These are phyloP conservation scores for Plenodomus lindquistii DNA, from an alignment of 2,329 filamentous ascomycete species.

Conservation along the genomic window DNA sequence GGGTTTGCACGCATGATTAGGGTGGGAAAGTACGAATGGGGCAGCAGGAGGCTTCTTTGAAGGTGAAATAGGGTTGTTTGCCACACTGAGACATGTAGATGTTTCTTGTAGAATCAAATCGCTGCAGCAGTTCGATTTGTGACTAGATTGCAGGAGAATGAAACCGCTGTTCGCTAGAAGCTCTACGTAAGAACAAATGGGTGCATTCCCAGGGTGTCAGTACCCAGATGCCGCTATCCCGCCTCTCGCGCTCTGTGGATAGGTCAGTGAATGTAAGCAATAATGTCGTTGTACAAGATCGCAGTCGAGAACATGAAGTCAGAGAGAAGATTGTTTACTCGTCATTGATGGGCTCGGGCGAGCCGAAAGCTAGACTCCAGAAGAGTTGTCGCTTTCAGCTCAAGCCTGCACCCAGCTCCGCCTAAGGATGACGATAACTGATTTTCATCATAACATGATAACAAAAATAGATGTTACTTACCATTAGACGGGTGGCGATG, in stretches of 20 bases:
- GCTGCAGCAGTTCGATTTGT: too few species aligned
- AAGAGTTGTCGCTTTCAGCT: slow-evolving; percentile 24
- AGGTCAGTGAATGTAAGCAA: background rate
- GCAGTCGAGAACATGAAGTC: slow-evolving; percentile 16
- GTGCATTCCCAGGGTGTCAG: too few species aligned
- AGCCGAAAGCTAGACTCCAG: slow-evolving; percentile 26
- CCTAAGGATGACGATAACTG: slow-evolving; percentile 96
- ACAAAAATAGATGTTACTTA: slow-evolving; percentile 11
- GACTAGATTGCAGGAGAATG: too few species aligned
- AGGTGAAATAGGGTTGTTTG: too few species aligned
- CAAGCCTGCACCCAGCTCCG: slow-evolving; percentile 56
- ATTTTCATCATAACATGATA: slow-evolving; percentile 73
- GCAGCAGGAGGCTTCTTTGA: too few species aligned
- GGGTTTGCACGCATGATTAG: too few species aligned
- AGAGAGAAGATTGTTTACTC: slow-evolving; percentile 46
- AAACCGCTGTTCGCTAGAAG: too few species aligned
- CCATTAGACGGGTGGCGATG: background rate
- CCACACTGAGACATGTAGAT: too few species aligned
- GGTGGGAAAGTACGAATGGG: too few species aligned
- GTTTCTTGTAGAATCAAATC: too few species aligned
- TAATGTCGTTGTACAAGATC: too few species aligned
- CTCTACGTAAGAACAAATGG: too few species aligned
- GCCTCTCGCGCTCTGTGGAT: background rate
- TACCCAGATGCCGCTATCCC: background rate
- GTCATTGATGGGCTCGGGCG: slow-evolving; percentile 29